Conservation (phyloP, 2,329 filamentous ascomycete species). For the Fusarium penzigii region DNA sequence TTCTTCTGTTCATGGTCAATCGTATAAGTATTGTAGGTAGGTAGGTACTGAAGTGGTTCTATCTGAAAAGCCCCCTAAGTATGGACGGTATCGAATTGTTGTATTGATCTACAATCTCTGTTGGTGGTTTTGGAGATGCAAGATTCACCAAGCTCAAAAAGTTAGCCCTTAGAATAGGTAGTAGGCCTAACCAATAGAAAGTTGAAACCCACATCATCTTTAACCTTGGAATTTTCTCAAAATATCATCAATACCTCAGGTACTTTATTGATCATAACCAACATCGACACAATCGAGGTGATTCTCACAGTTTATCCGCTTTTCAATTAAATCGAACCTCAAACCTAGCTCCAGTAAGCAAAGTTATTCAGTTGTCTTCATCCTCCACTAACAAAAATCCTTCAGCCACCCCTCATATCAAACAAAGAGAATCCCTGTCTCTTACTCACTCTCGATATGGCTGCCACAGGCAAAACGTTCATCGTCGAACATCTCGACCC, state of each 20-base stretch:
- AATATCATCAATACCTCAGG: too few relatives aligned
- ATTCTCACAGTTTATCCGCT: too few relatives aligned
- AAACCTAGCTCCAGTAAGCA: too few relatives aligned
- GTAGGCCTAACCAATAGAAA: neutral
- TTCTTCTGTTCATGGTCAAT: neutral
- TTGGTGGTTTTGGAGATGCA: too few relatives aligned
- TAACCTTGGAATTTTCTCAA: too few relatives aligned
- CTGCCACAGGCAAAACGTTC: constrained; percentile 65
- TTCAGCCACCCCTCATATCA: constrained; percentile 6
- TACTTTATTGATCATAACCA: too few relatives aligned
- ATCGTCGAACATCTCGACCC: constrained; percentile 96
- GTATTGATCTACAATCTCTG: too few relatives aligned
- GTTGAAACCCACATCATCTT: neutral
- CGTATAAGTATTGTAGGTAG: neutral
- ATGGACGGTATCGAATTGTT: too few relatives aligned
- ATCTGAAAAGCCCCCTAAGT: too few relatives aligned
- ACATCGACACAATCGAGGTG: too few relatives aligned
- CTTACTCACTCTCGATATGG: constrained; percentile 34
- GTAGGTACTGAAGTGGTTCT: neutral
- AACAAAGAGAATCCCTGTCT: constrained; percentile 16
- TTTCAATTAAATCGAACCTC: too few relatives aligned
- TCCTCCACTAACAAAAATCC: constrained; percentile 1
- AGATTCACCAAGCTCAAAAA: neutral
- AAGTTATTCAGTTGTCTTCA: too few relatives aligned
- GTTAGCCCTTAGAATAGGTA: neutral